A percentile compares a stretch with the other conserved stretches of the same genome.
These are phyloP conservation scores for Penicillium pulvis DNA, from an alignment of 495 filamentous ascomycete genomes.

Conservation along the genomic window DNA sequence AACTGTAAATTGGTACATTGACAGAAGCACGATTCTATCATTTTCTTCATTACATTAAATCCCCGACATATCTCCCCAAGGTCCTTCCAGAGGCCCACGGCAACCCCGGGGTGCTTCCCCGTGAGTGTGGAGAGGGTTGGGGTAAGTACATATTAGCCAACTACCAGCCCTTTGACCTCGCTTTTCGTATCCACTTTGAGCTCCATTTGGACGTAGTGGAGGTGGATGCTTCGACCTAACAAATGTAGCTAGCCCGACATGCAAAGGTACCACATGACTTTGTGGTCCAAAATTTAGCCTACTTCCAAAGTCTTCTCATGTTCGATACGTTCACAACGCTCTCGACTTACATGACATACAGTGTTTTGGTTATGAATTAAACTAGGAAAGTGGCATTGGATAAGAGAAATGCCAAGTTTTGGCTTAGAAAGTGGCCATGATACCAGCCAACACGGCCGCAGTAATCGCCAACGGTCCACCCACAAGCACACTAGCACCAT, in stretches of 20 bases:
- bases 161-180: not conserved
- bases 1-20: not conserved
- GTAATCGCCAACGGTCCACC: conserved; percentile 3
- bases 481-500: conserved; percentile 9
- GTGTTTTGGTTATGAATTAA: not conserved
- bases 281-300: not conserved
- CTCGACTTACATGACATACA: too few relatives aligned
- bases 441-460: conserved; percentile 7
- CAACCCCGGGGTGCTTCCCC: not conserved
- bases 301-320: too few relatives aligned
- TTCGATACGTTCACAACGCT: too few relatives aligned
- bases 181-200: not conserved
- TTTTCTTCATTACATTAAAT: not conserved
- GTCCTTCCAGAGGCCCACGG: not conserved
- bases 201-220: not conserved
- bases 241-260: not conserved
- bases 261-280: not conserved
- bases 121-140: not conserved
- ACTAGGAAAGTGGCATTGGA: not conserved
- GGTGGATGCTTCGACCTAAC: not conserved
- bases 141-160: not conserved
- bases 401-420: not conserved
- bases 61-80: not conserved
- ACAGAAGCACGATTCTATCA: not conserved
- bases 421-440: conserved; percentile 11